phyloP scores from a whole-genome alignment of 257 asterid genomes.

The Ilex asprella region DNA sequence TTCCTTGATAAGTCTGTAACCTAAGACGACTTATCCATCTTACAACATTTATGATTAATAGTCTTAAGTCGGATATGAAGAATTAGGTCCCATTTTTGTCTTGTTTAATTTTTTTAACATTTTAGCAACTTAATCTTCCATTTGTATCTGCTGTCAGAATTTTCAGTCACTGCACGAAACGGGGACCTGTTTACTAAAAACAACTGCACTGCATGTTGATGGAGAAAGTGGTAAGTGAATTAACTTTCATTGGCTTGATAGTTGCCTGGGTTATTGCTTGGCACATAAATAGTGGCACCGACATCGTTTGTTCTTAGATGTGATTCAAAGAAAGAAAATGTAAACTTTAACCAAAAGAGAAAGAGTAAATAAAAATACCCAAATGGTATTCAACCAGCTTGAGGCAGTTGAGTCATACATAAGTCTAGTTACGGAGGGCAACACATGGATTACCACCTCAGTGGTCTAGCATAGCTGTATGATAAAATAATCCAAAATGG shows the following conservation, averaged over 20 bases:
- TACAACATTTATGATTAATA: too few relatives aligned
- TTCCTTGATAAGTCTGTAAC: not conserved
- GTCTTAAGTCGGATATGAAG: too few relatives aligned
- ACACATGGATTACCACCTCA: slow-evolving; percentile 68
- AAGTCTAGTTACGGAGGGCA: slow-evolving; percentile 68
- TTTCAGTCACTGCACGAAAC: slow-evolving; percentile 89
- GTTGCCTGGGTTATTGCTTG: not conserved
- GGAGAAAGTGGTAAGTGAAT: slow-evolving; percentile 67
- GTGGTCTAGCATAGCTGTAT: slow-evolving; percentile 52
- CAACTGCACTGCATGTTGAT: slow-evolving; percentile 53
- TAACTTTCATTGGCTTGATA: slow-evolving; percentile 2
- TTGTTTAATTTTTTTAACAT: not conserved
- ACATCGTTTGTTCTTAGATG: not conserved
- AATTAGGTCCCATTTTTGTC: not conserved
- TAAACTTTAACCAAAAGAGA: too few relatives aligned
- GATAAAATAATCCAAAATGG: slow-evolving; percentile 8
- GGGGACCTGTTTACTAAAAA: slow-evolving; percentile 86
- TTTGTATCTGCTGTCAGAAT: slow-evolving; percentile 46
- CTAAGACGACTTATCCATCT: too few relatives aligned
- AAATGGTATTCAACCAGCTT: slow-evolving; percentile 17
- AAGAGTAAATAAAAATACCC: too few relatives aligned
- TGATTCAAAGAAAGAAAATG: too few relatives aligned
- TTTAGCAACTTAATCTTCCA: not conserved
- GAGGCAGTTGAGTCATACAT: slow-evolving; percentile 78
- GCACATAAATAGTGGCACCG: not conserved